Evolutionary conservation across 2,329 filamentous ascomycete genomes (phyloP).

Genomic region (Fusarium palustre): DNA sequence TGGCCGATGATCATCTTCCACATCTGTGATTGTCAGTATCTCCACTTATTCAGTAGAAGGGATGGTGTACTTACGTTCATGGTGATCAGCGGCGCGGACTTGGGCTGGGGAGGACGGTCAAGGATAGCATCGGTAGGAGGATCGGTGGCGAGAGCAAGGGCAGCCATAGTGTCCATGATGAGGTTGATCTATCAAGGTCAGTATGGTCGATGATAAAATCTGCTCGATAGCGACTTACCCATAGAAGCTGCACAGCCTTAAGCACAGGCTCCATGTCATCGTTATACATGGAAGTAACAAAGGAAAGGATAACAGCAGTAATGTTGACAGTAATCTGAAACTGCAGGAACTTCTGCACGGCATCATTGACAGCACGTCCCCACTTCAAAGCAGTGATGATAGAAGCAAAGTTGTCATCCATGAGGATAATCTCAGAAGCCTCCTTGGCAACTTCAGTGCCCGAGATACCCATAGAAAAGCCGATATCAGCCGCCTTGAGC

Average conservation of each 20-base stretch:
- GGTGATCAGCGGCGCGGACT: constrained; percentile 75
- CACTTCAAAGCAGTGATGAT: constrained; percentile 86
- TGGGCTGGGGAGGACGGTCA: constrained; percentile 75
- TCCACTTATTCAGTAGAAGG: fast-evolving
- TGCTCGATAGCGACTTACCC: constrained; percentile 65
- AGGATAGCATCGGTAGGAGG: constrained; percentile 84
- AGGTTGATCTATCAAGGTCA: constrained; percentile 66
- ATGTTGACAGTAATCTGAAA: constrained; percentile 91
- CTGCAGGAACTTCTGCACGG: constrained; percentile 80
- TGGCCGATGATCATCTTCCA: constrained; percentile 99
- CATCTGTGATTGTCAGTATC: constrained; percentile 63
- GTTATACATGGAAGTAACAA: constrained; percentile 85
- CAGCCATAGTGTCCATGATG: constrained; percentile 97
- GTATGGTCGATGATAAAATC: fast-evolving
- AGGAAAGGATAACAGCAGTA: constrained; percentile 87
- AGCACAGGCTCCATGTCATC: constrained; percentile 77
- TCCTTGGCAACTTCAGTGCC: constrained; percentile 88
- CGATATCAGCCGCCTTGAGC: constrained; percentile 82
- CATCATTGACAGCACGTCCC: constrained; percentile 82
- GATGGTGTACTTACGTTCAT: constrained; percentile 59
- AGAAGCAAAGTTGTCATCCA: constrained; percentile 88
- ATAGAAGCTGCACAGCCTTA: constrained; percentile 93
- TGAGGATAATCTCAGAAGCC: constrained; percentile 85
- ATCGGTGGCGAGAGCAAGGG: constrained; percentile 88
- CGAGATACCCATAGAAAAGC: constrained; percentile 87